Percentiles rank a stretch among this genome's conserved stretches.
phyloP scores from a whole-genome alignment of 2,329 filamentous ascomycete genomes.

The Diaporthe vexans region DNA sequence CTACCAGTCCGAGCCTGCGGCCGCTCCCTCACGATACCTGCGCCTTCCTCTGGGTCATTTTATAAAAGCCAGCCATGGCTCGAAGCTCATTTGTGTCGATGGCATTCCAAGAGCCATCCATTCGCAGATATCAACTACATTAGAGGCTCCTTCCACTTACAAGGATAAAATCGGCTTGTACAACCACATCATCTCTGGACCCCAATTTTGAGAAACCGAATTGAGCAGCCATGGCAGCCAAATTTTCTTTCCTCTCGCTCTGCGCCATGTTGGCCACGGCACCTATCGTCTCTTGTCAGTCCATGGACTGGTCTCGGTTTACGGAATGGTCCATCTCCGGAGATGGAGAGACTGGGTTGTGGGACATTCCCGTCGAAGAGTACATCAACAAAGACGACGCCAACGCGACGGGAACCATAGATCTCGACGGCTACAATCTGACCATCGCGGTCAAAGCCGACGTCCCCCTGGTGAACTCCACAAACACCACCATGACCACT shows the following conservation, averaged over 20 bases:
- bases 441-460: slow-evolving; percentile 2
- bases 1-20: background rate
- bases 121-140: background rate
- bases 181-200: no score
- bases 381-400: background rate
- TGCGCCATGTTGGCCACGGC: background rate
- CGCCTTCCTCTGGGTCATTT: background rate
- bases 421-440: background rate
- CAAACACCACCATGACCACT: slow-evolving; percentile 1
- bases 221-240: background rate
- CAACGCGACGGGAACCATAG: slow-evolving; percentile 7
- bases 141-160: background rate
- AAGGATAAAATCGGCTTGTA: no score
- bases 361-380: background rate
- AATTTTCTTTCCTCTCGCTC: background rate
- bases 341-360: background rate
- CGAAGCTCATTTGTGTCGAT: background rate
- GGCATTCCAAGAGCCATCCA: background rate
- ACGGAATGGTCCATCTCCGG: background rate
- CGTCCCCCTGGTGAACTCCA: background rate
- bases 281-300: background rate
- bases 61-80: background rate
- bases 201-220: background rate
- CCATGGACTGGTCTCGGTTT: no score
- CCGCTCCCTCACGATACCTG: background rate